Evolutionary conservation across 2,329 filamentous ascomycete genomes (phyloP), one percentile per base, ranked within the genome.

Genomic region (Diaporthe sp.): DNA sequence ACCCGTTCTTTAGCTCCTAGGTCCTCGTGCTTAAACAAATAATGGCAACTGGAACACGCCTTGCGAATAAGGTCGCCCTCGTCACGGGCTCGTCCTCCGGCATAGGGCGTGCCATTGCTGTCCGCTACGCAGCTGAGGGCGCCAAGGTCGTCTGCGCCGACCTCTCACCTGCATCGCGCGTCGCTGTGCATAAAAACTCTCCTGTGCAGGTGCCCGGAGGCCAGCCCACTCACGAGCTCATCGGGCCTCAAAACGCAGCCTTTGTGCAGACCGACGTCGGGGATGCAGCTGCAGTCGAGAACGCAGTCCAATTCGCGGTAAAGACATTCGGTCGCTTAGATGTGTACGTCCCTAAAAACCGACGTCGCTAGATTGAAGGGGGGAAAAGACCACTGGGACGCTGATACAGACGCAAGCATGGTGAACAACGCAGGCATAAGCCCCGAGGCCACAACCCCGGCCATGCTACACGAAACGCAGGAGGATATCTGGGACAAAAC

Each of bases 401-500:
- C 70, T 72, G 53, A 72, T 61, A 61, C 53, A 46, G 39, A 49
- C 8, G 12, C 53, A 19, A 72, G 57, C 12, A 57, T 72, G 70
- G 70, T 72, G 19, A 72, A 72, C n/a, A 72, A 72, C 57, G 70
- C 70, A 31, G 70, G 70, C 31, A 49, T 72, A 44, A 25, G n/a
- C 25, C 70, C 25, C 25, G 70, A 72, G 70, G 51, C 70, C 25
- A 57, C 2, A 1, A 81, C 82, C 1, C 83, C 83, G 0, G 77
- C 78, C 2, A 82, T 83, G 0, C 81, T 91, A 8, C 90, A 90
- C 81, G 79, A 87, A 71, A 85, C 85, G 4, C 77, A 82, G 0
- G 87, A 89, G 51, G 80, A 82, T 0, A 82, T 82, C 0, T 91
- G 86, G 83, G 87, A 91, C 53, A 57, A 74, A 3, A 84, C 82